Percentiles rank a stretch among this genome's conserved stretches.
phyloP scores from a whole-genome alignment of 768 basidiomycete genomes.

The Pleurotus salmoneostramineus region DNA sequence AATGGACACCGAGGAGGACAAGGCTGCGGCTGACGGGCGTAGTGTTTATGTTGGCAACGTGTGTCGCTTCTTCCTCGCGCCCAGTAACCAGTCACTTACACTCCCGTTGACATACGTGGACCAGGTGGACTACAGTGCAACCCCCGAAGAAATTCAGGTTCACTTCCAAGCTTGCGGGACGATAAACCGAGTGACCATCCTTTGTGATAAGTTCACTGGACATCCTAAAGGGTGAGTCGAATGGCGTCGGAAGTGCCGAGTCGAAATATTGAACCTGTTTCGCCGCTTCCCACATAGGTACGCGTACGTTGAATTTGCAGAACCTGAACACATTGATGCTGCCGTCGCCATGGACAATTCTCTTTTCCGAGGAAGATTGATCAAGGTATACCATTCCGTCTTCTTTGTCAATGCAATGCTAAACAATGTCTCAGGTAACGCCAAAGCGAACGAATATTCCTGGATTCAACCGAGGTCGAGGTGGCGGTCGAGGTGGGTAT shows the following conservation, averaged over 20 bases:
- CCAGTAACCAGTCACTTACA: background rate
- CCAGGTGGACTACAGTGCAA: conserved; percentile 95
- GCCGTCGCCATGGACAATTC: conserved; percentile 94
- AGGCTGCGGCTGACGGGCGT: conserved; percentile 71
- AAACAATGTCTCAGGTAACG: conserved; percentile 60
- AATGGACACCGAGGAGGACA: conserved; percentile 85
- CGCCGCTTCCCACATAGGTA: conserved; percentile 47
- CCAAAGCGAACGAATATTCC: conserved; percentile 96
- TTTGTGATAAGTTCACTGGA: conserved; percentile 99
- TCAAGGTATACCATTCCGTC: conserved; percentile 57
- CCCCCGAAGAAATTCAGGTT: conserved; percentile 96
- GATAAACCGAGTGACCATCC: conserved; percentile 97
- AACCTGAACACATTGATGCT: conserved; percentile 85
- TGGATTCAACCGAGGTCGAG: conserved; percentile 82
- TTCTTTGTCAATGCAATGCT: background rate
- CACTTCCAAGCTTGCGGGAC: conserved; percentile 98
- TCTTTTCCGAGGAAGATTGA: conserved; percentile 88
- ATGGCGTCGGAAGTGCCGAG: conserved; percentile 1
- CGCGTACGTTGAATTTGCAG: conserved; percentile 98
- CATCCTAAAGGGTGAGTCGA: conserved; percentile 89
- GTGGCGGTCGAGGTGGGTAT: conserved; percentile 57
- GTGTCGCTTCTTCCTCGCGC: conserved; percentile 26
- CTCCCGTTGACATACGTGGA: background rate
- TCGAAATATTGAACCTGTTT: conserved; percentile 4
- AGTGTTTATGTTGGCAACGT: conserved; percentile 98